Evolutionary conservation across 1,139 yeast genomes (phyloP).

Genomic region (Geotrichum restrictum): DNA sequence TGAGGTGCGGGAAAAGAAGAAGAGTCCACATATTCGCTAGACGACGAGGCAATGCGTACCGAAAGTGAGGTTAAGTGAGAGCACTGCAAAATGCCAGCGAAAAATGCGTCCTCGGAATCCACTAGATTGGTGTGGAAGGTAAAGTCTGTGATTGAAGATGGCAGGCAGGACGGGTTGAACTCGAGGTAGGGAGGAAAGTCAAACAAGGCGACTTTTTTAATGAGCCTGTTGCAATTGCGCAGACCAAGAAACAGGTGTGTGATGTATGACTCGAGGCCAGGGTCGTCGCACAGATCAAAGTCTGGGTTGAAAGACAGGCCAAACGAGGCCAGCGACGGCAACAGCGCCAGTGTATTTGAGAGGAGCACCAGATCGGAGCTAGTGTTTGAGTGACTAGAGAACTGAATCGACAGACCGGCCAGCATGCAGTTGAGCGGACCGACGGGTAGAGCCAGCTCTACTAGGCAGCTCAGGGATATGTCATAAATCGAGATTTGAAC

Average conservation of each 20-base stretch:
- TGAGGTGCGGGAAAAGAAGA: background rate
- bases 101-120: slow-evolving; percentile 11
- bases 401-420: background rate
- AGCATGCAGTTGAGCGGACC: slow-evolving; percentile 4
- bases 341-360: background rate
- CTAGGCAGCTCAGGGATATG: slow-evolving; percentile 7
- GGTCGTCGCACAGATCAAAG: slow-evolving; percentile 15
- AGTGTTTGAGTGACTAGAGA: slow-evolving; percentile 9
- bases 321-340: slow-evolving; percentile 10
- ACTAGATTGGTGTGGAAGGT: slow-evolving; percentile 16
- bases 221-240: background rate
- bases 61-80: slow-evolving; percentile 3
- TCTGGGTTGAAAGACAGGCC: slow-evolving; percentile 7
- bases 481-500: background rate
- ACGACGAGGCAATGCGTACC: slow-evolving; percentile 14
- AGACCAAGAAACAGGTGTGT: background rate
- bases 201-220: slow-evolving; percentile 8
- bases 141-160: slow-evolving; percentile 9
- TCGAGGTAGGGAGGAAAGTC: slow-evolving; percentile 17
- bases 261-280: slow-evolving; percentile 3
- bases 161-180: slow-evolving; percentile 12
- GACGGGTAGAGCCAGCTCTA: slow-evolving; percentile 12
- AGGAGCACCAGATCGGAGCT: slow-evolving; percentile 12
- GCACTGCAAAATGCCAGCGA: background rate
- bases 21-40: background rate